Percentiles rank a stretch among this genome's conserved stretches.
Evolutionary conservation across 192 early-diverging fungal genomes (phyloP).

Genomic region (Chytriomyces hyalinus): DNA sequence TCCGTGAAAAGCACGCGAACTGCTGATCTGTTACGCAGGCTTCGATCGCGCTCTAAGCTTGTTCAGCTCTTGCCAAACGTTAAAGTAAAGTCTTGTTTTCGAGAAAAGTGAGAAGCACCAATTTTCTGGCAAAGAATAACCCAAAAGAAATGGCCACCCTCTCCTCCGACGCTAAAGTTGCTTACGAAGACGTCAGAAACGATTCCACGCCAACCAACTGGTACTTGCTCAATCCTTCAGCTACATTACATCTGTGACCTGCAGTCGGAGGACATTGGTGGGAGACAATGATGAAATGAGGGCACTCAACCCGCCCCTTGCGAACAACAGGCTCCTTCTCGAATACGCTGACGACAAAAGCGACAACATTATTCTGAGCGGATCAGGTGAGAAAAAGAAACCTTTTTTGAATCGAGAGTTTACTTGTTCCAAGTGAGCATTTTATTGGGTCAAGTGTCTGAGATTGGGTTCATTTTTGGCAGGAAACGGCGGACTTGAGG

Average conservation of each 20-base stretch:
- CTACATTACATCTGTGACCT: not conserved
- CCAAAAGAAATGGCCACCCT: slow-evolving; percentile 18
- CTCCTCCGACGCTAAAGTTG: slow-evolving; percentile 13
- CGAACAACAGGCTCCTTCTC: slow-evolving; percentile 58
- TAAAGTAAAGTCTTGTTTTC: no score
- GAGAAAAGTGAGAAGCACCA: not conserved
- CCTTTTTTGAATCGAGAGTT: not conserved
- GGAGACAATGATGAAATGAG: not conserved
- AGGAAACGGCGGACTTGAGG: slow-evolving; percentile 65
- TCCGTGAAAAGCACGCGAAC: no score
- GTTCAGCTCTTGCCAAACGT: no score
- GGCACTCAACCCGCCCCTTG: not conserved
- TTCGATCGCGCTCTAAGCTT: no score
- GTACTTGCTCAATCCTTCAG: slow-evolving; percentile 27
- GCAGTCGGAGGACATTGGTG: not conserved
- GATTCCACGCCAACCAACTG: slow-evolving; percentile 61
- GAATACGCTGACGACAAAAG: slow-evolving; percentile 56
- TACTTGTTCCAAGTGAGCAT: not conserved
- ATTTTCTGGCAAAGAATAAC: not conserved
- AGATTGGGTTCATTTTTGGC: slow-evolving; percentile 7
- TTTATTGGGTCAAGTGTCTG: not conserved
- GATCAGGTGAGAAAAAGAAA: slow-evolving; percentile 6
- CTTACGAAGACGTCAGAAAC: slow-evolving; percentile 61
- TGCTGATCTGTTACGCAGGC: no score
- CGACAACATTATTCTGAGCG: slow-evolving; percentile 25